phyloP scores from a whole-genome alignment of 208 protist species.

The Acanthamoeba lenticulata region DNA sequence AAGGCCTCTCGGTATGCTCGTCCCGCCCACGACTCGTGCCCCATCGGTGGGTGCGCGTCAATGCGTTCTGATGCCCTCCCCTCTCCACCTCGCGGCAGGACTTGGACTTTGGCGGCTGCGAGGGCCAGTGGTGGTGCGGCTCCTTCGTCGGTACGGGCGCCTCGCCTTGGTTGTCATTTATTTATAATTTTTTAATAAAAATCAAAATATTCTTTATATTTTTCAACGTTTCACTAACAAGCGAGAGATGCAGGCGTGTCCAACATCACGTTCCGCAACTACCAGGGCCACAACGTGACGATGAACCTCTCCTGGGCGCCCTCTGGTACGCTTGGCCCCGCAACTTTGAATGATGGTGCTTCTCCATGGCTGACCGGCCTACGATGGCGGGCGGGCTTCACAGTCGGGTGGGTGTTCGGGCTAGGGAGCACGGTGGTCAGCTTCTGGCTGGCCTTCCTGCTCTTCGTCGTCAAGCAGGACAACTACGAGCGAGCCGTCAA shows the following conservation, averaged over 20 bases:
- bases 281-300: background rate
- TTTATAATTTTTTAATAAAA: no score
- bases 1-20: background rate
- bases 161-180: no score
- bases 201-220: background rate
- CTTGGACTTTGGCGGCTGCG: conserved; percentile 42
- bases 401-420: conserved; percentile 64
- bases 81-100: background rate
- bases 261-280: background rate
- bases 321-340: background rate
- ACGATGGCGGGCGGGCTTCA: no score
- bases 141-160: conserved; percentile 30
- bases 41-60: background rate
- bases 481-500: conserved; percentile 50
- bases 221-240: no score
- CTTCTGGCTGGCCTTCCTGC: conserved; percentile 27
- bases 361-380: background rate
- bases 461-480: conserved; percentile 61
- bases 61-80: background rate
- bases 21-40: background rate
- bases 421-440: conserved; percentile 50
- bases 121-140: conserved; percentile 55
- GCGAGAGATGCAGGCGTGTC: background rate
- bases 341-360: background rate
- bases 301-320: conserved; percentile 55